phyloP scores from a whole-genome alignment of 495 filamentous ascomycete species.

The Aspergillus taichungensis region DNA sequence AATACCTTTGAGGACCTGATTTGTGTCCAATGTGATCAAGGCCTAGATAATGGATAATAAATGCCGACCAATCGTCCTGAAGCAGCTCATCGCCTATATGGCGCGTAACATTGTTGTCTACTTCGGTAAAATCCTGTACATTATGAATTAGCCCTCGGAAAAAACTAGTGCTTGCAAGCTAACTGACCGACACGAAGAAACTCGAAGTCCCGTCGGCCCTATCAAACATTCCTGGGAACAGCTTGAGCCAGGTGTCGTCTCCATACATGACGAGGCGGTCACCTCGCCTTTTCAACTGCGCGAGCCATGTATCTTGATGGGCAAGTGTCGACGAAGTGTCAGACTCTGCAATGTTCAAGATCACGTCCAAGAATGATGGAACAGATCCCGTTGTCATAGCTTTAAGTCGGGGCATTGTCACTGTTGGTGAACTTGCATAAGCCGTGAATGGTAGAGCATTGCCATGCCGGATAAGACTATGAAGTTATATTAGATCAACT shows the following conservation, averaged over 20 bases:
- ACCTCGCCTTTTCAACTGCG: slow-evolving; percentile 71
- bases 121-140: slow-evolving; percentile 89
- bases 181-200: slow-evolving; percentile 93
- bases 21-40: slow-evolving; percentile 98
- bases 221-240: slow-evolving; percentile 83
- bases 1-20: slow-evolving; percentile 73
- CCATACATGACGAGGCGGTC: slow-evolving; percentile 89
- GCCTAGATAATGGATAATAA: slow-evolving; percentile 92
- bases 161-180: slow-evolving; percentile 2
- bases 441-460: slow-evolving; percentile 87
- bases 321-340: slow-evolving; percentile 81
- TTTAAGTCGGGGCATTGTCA: slow-evolving; percentile 97
- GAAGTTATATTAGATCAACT: not conserved
- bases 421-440: slow-evolving; percentile 90
- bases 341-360: slow-evolving; percentile 91
- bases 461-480: slow-evolving; percentile 74
- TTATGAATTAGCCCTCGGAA: too few species aligned
- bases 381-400: slow-evolving; percentile 95
- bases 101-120: slow-evolving; percentile 94
- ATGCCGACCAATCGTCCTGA: slow-evolving; percentile 78
- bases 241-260: slow-evolving; percentile 96
- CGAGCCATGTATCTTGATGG: slow-evolving; percentile 88
- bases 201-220: slow-evolving; percentile 87
- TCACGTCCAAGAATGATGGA: slow-evolving; percentile 92
- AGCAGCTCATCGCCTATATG: slow-evolving; percentile 71